These are phyloP conservation scores for Capsella bursapastoris DNA, from an alignment of 345 rosid species.

Conservation along the genomic window DNA sequence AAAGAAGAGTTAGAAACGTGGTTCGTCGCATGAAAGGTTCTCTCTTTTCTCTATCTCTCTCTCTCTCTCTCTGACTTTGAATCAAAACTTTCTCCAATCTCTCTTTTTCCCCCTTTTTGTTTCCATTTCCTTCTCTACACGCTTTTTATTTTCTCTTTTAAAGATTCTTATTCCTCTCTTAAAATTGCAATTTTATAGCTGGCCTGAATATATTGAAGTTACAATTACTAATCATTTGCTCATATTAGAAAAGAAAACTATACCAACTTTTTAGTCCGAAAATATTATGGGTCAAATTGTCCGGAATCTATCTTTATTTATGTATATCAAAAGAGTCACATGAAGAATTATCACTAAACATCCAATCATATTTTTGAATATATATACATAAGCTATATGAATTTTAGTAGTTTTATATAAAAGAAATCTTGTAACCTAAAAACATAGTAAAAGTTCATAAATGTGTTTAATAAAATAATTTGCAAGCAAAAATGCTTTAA, in stretches of 20 bases:
- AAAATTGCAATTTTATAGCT: slow-evolving; percentile 10
- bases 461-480: too few relatives aligned
- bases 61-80: slow-evolving; percentile 30
- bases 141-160: slow-evolving; percentile 29
- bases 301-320: slow-evolving; percentile 1
- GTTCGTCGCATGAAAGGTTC: slow-evolving; percentile 81
- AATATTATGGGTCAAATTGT: slow-evolving; percentile 1
- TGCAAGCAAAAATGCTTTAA: too few relatives aligned
- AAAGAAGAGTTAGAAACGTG: slow-evolving; percentile 80
- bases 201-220: neutral
- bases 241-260: neutral
- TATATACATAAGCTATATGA: too few relatives aligned
- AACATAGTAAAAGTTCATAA: too few relatives aligned
- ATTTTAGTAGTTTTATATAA: neutral
- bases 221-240: slow-evolving; percentile 27
- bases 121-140: slow-evolving; percentile 31
- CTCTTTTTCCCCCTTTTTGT: slow-evolving; percentile 27
- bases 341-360: neutral
- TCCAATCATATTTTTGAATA: neutral
- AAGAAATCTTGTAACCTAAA: neutral
- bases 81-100: slow-evolving; percentile 38
- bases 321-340: neutral
- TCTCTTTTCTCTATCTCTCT: slow-evolving; percentile 20
- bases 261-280: neutral
- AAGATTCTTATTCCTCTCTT: slow-evolving; percentile 36